Base-by-base conservation (phyloP, 1,284 basidiomycete species). In the Athelia psychrophila region DNA sequence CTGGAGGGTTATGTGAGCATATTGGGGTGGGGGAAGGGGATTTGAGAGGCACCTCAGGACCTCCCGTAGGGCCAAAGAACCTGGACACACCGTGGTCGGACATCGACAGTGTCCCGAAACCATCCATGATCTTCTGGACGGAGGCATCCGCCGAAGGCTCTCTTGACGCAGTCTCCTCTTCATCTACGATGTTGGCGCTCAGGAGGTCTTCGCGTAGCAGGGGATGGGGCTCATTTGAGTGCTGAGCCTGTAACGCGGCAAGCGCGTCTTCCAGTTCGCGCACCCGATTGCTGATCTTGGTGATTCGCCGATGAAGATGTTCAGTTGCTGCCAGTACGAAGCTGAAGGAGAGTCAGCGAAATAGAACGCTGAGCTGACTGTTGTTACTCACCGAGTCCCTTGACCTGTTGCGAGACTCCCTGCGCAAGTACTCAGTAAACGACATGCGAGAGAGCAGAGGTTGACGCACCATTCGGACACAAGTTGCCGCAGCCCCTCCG, bases 281-380 rank as follows among this genome's bases (percentile, higher is more conserved):
- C 52, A 89, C 83, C 13, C 86, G 79, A 10, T 77, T 73, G 58
- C 79, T 77, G 70, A 88, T 79, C 48, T 71, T 69, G 25, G 80
- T 66, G 54, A 88, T 84, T 51, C 81, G 79, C 33, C 76, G 75
- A 66, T 88, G 85, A 3, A 90, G 76, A 53, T 88, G 84, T 60
- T 86, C 86, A 8, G 86, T 89, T 33, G 84, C 86, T 3, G 86
- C 84, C 38, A 88, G 74, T 36, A 88, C 83, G 57, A 86, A 86
- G 30, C 84, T 83, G 51, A 18, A 49, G 19, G 56, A n/a, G 25
- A 24, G 32, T 49, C 22, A 3, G 51, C 44, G 18, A 23, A 45
- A 12, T 15, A 40, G 33, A 22, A 30, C 30, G 25, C 13, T 25
- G 27, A 9, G 10, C 27, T 22, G n/a, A 42, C n/a, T 6, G 38